Base-by-base conservation (phyloP, 2,329 filamentous ascomycete species). In the Elsinoe australis region DNA sequence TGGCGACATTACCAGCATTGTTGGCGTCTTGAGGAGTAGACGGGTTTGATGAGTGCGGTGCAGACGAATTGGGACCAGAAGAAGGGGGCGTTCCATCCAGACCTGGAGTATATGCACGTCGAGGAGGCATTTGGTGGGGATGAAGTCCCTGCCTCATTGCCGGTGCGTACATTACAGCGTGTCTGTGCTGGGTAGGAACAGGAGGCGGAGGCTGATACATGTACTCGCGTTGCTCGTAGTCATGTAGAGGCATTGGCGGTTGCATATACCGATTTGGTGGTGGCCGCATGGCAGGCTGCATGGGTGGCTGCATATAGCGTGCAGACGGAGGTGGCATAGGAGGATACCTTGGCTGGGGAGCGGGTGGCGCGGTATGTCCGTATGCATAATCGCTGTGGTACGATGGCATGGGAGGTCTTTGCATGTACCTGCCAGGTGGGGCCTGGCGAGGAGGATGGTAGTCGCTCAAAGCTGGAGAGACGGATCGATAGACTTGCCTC, bases 401-500 rank as follows among this genome's bases (percentile, higher is more conserved):
- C 2, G 53, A 56, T 47, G 56, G 51, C 38, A 54, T 51, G 15
- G 54, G 58, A 18, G 57, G 55, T 31, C 57, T 55, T 24, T 52
- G 51, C 21, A 52, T 56, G 56, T 54, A 60, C 26, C 29, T 24
- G 33, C 18, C 31, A 19, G 39, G 17, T 14, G 29, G 38, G 14
- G 32, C 6, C 9, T 49, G 26, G 24, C 22, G 29, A 28, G 29
- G 17, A n/a, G 22, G 15, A 24, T 35, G 26, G 28, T 50, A 52
- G 35, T 74, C 70, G 51, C 67, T 71, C 59, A 68, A 54, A 5
- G 67, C 66, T 28, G 70, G 68, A 15, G 71, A 72, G 9, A 60
- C 58, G 14, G 69, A 62, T 15, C 69, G 63, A 53, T 68, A 66
- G 10, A 64, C 64, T 10, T 65, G 64, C 22, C 67, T 64, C 52